phyloP scores from a whole-genome alignment of 306 rosid species.

The Dicorynia guianensis region DNA sequence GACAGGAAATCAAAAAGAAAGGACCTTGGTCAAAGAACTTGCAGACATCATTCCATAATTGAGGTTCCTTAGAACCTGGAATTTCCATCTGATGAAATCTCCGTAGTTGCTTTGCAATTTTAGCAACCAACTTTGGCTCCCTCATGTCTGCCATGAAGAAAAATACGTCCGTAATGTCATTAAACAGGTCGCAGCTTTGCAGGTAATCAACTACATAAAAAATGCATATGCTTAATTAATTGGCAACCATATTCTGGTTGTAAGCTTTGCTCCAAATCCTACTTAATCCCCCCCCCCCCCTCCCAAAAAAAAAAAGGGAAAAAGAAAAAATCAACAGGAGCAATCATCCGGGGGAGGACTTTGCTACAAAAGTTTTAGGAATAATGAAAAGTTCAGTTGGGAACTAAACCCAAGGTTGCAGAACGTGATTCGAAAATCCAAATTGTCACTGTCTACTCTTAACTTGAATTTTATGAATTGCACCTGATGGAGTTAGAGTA shows the following conservation, averaged over 20 bases:
- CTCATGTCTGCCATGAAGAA: slow-evolving; percentile 72
- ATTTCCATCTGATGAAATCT: slow-evolving; percentile 81
- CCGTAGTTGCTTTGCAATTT: slow-evolving; percentile 72
- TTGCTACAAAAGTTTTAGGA: neutral
- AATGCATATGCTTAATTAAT: slow-evolving; percentile 34
- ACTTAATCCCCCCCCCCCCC: neutral
- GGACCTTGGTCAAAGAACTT: slow-evolving; percentile 85
- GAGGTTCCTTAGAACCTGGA: slow-evolving; percentile 93
- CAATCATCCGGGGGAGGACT: no score
- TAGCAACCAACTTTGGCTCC: slow-evolving; percentile 74
- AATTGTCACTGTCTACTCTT: neutral
- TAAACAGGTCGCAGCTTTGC: slow-evolving; percentile 39
- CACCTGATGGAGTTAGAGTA: slow-evolving; percentile 77
- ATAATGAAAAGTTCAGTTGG: neutral
- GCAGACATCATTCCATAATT: slow-evolving; percentile 80
- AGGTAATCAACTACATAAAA: slow-evolving; percentile 37
- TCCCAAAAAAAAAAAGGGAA: no score
- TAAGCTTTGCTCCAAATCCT: slow-evolving; percentile 23
- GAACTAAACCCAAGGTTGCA: slow-evolving; percentile 20
- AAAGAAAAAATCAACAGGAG: no score
- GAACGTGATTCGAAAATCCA: neutral
- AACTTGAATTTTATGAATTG: slow-evolving; percentile 25
- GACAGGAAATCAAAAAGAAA: slow-evolving; percentile 32
- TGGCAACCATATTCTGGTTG: slow-evolving; percentile 18
- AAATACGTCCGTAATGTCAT: slow-evolving; percentile 41